Percentiles rank a stretch among this genome's conserved stretches.
Evolutionary conservation across 257 asterid genomes (phyloP).

Genomic region (Gentiana macrophylla): DNA sequence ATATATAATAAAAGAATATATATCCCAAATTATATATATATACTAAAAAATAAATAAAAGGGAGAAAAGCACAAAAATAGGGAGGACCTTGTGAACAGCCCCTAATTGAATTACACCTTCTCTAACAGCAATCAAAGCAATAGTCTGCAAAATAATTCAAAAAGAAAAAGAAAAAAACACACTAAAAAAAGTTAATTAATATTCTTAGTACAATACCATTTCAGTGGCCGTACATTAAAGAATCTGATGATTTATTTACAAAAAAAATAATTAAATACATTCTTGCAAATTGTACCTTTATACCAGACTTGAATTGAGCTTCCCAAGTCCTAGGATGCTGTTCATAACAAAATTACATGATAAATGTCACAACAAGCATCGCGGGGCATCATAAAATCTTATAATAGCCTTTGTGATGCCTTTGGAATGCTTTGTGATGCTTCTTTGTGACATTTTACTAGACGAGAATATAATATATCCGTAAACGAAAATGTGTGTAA

Average conservation of each 20-base stretch:
- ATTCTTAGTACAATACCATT: neutral
- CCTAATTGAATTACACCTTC: slow-evolving; percentile 98
- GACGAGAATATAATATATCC: too few species aligned
- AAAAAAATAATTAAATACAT: neutral
- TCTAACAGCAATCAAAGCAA: slow-evolving; percentile 96
- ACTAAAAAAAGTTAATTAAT: neutral
- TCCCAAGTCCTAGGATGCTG: slow-evolving; percentile 99
- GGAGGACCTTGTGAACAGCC: slow-evolving; percentile 71
- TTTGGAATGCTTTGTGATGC: too few species aligned
- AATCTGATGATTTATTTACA: neutral
- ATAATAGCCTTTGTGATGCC: too few species aligned
- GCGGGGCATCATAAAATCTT: too few species aligned
- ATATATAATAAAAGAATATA: too few species aligned
- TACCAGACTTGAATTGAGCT: slow-evolving; percentile 95
- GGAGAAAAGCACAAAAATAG: neutral
- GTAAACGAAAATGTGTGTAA: too few species aligned
- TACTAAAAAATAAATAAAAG: neutral
- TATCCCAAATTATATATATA: too few species aligned
- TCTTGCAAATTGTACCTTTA: slow-evolving; percentile 40
- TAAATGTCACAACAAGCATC: too few species aligned
- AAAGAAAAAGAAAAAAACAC: neutral
- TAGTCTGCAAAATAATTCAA: slow-evolving; percentile 45
- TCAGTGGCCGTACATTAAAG: too few species aligned
- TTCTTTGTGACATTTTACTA: too few species aligned
- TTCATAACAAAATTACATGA: neutral